Evolutionary conservation across 192 early-diverging fungal genomes (phyloP), one percentile per base, ranked within the genome.

Genomic region (Chytriomyces confervae): DNA sequence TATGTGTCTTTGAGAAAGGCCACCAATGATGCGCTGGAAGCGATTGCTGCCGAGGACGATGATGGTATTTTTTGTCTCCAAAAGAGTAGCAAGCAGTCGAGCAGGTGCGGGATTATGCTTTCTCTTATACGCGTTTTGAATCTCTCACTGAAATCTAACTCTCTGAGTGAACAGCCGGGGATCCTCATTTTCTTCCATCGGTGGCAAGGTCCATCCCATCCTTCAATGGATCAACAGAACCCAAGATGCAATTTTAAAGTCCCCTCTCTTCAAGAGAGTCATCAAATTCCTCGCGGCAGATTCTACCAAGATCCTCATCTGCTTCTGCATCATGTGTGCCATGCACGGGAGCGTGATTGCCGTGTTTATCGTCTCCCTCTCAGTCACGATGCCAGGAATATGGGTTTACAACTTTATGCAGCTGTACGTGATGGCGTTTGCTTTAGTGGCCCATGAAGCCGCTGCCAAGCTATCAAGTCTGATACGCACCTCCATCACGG

Each of bases 361-460:
- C 7, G 45, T 75, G 8, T 65, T 75, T 44, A 75, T 75, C 57
- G 23, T 75, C 10, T 65, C 73, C 8, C 61, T 75, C 9, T 47
- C 16, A 23, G 61, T 75, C 10, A 46, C 65, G 1, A 65, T 75
- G 61, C 73, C 73, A 57, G 64, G 64, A 23, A 65, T 65, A 13
- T 65, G 64, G 64, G 64, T 65, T 7, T 65, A 72, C 20, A 72
- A 61, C 27, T 72, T 72, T 29, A 45, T 50, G 53, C 73, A 75
- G 65, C 29, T 75, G 2, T 75, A 66, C 44, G 73, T 75, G 8
- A 75, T 75, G 45, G 20, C 29, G 2, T 62, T 27, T 45, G 24
- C 61, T 2, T 7, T 72, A 4, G 49, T 77, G 7, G 63, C 64
- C 6, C 64, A 66, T 64, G 65, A 7, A 36, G 11, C 75, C 13